Base-by-base conservation (phyloP, 306 rosid genomes). In the Rosa rugosa region DNA sequence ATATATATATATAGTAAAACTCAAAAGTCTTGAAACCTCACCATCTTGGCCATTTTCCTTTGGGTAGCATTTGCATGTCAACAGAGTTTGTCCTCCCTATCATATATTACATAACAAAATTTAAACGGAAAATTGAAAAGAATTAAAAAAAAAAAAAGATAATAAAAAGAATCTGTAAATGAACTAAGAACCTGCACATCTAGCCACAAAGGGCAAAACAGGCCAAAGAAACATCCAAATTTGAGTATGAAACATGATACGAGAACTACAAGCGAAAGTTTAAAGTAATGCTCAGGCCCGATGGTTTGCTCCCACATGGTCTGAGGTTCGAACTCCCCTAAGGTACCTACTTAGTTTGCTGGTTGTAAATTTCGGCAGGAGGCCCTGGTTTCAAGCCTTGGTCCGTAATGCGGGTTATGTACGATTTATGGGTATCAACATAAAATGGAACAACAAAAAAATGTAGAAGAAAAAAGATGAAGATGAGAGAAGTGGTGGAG, bases 41-140 rank as follows among this genome's bases (percentile, higher is more conserved):
- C 99, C 98, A 95, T 77, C 85, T 86, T 41, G 99, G 99, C 99
- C 99, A 95, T 80, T 95, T 91, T 13, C 99, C 98, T 84, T 91
- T 88, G 3, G 98, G 96, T 47, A 95, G 98, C 91, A 95, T 86
- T 84, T 84, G 85, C 68, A 89, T 64, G 65, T 88, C 85, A 67
- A 84, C 86, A 75, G 41, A 80, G 73, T 92, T 95, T 54, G 91
- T 92, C 90, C 99, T 88, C 71, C 98, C 98, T 88, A 45, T 2
- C 1, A 66, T 67, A 75, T 47, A 27, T 67, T 17, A 74, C 47
- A 23, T 75, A 14, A 23, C 6, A 56, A 44, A 31, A 11, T 67
- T 57, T 22, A 56, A 73, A 20, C 6, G 5, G 3, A 11, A 83
- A 69, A 44, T 34, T 66, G 71, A 42, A 75, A 27, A 47, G 36